Conservation (phyloP, 768 basidiomycete genomes). For the Kondoa subrosea region DNA sequence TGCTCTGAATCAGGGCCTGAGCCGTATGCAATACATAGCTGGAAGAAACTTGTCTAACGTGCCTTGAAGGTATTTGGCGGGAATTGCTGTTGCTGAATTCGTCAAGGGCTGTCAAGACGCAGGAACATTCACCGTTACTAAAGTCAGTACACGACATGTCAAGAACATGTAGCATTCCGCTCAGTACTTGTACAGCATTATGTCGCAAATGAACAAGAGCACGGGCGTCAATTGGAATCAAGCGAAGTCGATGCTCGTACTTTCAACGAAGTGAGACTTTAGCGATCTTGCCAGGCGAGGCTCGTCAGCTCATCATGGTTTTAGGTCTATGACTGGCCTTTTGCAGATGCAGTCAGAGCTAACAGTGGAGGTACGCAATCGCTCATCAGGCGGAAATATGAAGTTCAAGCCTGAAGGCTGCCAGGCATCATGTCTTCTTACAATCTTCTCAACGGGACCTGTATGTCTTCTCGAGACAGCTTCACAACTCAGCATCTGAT, state of each 20-base stretch:
- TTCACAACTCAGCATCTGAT: too few relatives aligned
- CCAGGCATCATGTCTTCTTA: background rate
- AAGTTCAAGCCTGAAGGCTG: background rate
- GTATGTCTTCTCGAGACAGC: too few relatives aligned
- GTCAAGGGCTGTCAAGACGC: background rate
- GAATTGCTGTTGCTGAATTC: background rate
- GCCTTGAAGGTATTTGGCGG: background rate
- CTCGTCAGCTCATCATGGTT: background rate
- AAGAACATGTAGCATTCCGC: too few relatives aligned
- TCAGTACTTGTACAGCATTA: too few relatives aligned
- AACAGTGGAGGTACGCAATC: background rate
- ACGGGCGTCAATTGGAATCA: background rate
- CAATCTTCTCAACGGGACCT: background rate
- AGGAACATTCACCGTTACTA: background rate
- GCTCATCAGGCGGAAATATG: background rate
- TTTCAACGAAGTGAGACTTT: background rate
- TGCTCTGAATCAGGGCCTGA: too few relatives aligned
- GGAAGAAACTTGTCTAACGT: background rate
- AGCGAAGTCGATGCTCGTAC: background rate
- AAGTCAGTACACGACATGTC: too few relatives aligned
- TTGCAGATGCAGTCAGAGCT: background rate
- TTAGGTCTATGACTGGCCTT: background rate
- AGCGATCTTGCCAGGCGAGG: background rate
- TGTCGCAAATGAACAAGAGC: background rate
- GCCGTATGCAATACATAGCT: background rate